These are phyloP conservation scores for Marasmius tenuissimus DNA, from an alignment of 1,284 basidiomycete genomes.

Conservation along the genomic window DNA sequence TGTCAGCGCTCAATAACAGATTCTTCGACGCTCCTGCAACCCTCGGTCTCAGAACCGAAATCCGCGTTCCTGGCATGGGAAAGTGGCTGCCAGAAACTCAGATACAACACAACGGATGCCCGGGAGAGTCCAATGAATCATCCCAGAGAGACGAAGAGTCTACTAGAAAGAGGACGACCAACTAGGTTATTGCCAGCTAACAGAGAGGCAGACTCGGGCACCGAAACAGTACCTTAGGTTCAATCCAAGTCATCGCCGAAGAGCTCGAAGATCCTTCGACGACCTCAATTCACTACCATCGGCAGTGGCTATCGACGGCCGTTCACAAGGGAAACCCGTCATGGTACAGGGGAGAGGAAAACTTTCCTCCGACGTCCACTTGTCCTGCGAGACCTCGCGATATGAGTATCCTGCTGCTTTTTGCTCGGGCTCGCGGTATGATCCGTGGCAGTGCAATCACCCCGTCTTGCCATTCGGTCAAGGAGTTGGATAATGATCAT, in stretches of 20 bases:
- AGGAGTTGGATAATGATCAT: constrained; percentile 48
- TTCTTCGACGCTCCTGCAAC: constrained; percentile 70
- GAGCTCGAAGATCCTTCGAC: constrained; percentile 25
- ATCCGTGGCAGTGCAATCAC: constrained; percentile 47
- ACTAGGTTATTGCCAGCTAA: not conserved
- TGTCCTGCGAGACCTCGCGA: not conserved
- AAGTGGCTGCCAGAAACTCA: not conserved
- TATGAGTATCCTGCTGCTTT: not conserved
- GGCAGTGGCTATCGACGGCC: not conserved
- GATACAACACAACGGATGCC: not conserved
- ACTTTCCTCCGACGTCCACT: not conserved
- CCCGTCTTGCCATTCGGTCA: constrained; percentile 78
- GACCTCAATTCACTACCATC: constrained; percentile 11
- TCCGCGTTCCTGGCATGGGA: not conserved
- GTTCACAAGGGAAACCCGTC: not conserved
- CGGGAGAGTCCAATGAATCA: not conserved
- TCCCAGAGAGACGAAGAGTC: not conserved
- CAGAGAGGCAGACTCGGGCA: too few relatives aligned
- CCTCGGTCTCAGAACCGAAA: constrained; percentile 42
- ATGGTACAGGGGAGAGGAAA: not conserved
- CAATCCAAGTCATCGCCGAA: too few relatives aligned
- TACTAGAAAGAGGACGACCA: not conserved
- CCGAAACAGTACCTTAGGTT: too few relatives aligned
- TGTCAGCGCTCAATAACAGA: too few relatives aligned
- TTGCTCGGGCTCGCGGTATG: constrained; percentile 2